phyloP scores from a whole-genome alignment of 1,284 basidiomycete species.

The Jaminaea rosea region DNA sequence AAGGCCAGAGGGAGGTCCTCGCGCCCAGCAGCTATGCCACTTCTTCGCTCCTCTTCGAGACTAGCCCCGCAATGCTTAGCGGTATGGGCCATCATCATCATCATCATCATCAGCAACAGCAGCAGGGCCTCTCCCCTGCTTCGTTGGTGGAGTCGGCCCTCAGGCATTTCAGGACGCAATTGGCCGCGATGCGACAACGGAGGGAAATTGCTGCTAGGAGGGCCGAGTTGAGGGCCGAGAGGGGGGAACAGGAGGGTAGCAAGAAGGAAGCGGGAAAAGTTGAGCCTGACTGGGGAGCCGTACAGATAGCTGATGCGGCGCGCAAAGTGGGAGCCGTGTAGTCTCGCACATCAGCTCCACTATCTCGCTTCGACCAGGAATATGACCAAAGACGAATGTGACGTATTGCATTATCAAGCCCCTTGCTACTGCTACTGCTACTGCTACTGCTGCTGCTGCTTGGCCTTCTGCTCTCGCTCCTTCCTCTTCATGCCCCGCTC shows the following conservation, averaged over 20 bases:
- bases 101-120: neutral
- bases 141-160: constrained; percentile 75
- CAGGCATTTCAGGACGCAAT: constrained; percentile 81
- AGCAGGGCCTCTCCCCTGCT: constrained; percentile 51
- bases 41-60: neutral
- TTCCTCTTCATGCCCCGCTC: constrained; percentile 36
- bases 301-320: constrained; percentile 23
- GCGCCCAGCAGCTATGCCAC: neutral
- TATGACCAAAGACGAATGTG: neutral
- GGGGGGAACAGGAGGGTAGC: neutral
- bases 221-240: constrained; percentile 5
- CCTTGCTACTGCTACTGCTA: neutral
- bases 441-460: neutral
- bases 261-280: constrained; percentile 4
- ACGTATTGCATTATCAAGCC: neutral
- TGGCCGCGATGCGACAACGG: constrained; percentile 68
- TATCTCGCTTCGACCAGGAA: too few relatives aligned
- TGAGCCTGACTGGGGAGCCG: constrained; percentile 35
- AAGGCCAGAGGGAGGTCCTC: constrained; percentile 3
- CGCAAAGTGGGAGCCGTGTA: constrained; percentile 15
- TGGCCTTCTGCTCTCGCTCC: neutral
- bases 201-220: constrained; percentile 52
- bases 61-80: neutral
- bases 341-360: neutral
- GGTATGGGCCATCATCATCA: neutral